Evolutionary conservation across 2,329 filamentous ascomycete species (phyloP).

Genomic region (Hypoxylon sp.): DNA sequence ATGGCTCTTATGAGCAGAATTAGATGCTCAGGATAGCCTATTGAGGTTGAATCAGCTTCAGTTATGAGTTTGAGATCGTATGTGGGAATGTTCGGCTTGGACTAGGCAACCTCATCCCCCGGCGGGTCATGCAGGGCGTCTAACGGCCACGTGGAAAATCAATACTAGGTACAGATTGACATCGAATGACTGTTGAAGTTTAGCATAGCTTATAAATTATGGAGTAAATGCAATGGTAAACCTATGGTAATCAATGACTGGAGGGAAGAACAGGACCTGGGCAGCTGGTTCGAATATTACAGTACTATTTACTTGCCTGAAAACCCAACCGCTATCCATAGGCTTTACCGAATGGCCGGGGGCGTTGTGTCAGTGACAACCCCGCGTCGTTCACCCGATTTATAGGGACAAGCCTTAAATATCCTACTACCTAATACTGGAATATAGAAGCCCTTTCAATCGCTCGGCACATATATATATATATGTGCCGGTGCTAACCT

Average conservation of each 20-base stretch:
- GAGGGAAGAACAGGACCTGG: neutral
- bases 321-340: constrained; percentile 39
- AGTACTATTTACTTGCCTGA: constrained; percentile 43
- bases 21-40: neutral
- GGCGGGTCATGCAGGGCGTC: neutral
- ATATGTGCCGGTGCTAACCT: too few relatives aligned
- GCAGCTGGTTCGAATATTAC: neutral
- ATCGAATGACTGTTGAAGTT: neutral
- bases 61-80: neutral
- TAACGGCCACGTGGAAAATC: constrained; percentile 13
- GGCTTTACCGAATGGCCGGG: constrained; percentile 30
- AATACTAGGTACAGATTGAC: neutral
- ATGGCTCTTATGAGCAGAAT: neutral
- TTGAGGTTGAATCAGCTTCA: neutral
- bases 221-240: neutral
- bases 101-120: neutral
- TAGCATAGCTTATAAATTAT: neutral
- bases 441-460: too few relatives aligned
- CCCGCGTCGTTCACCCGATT: constrained; percentile 39
- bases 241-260: neutral
- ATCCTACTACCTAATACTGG: too few relatives aligned
- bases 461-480: too few relatives aligned
- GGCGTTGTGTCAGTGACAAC: constrained; percentile 33
- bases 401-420: neutral
- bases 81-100: neutral